These are phyloP conservation scores for Globisporangium irregulare DNA, from an alignment of 352 stramenopile species.

Conservation along the genomic window DNA sequence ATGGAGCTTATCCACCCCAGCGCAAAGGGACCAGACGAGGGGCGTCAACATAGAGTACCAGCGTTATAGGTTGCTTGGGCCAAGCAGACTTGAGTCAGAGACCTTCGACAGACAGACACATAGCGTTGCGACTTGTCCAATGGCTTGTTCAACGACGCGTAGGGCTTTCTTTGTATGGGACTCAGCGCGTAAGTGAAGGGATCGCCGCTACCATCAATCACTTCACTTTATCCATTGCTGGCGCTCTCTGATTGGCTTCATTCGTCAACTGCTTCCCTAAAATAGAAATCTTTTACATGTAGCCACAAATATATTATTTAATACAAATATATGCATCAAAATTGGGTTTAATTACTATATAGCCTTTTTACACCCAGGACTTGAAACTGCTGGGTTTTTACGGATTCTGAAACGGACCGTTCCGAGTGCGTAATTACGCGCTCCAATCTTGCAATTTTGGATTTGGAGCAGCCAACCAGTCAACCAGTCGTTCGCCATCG, in stretches of 20 bases:
- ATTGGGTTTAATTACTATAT: neutral
- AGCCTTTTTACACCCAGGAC: neutral
- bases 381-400: neutral
- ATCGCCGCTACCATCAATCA: neutral
- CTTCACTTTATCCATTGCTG: neutral
- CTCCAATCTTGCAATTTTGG: neutral
- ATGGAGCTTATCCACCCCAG: neutral
- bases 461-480: neutral
- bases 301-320: neutral
- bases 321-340: neutral
- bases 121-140: neutral
- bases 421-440: slow-evolving; percentile 6
- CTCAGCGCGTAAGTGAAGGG: neutral
- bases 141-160: neutral
- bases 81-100: neutral
- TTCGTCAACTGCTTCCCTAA: neutral
- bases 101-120: too few relatives aligned
- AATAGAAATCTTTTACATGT: neutral
- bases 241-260: neutral
- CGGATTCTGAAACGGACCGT: neutral
- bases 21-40: neutral
- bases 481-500: slow-evolving; percentile 7
- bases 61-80: too few relatives aligned
- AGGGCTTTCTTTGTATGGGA: neutral
- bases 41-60: neutral